Evolutionary conservation across 768 basidiomycete genomes (phyloP).

Genomic region (Epithele typhae): DNA sequence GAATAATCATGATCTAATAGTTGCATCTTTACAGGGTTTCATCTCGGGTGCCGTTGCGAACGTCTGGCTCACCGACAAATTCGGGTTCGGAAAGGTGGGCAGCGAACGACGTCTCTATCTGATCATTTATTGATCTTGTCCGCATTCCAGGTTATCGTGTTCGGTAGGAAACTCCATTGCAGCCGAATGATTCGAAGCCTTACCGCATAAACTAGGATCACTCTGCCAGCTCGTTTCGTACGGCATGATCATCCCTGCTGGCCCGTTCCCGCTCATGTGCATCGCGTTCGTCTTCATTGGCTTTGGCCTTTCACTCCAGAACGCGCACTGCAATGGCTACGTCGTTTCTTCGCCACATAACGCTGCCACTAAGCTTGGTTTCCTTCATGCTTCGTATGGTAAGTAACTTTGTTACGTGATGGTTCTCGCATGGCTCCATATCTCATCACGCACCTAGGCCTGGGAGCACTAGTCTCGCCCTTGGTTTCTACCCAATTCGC

Average conservation of each 20-base stretch:
- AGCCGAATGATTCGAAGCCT: too few relatives aligned
- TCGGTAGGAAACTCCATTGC: too few relatives aligned
- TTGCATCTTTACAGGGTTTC: slow-evolving; percentile 35
- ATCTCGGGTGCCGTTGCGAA: slow-evolving; percentile 46
- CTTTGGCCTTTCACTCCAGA: slow-evolving; percentile 46
- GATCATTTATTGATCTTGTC: not conserved
- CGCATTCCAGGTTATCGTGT: too few relatives aligned
- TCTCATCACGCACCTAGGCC: slow-evolving; percentile 34
- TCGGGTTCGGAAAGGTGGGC: slow-evolving; percentile 48
- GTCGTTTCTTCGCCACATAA: slow-evolving; percentile 55
- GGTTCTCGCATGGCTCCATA: not conserved
- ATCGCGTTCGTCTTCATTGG: slow-evolving; percentile 44
- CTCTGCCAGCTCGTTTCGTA: slow-evolving; percentile 52
- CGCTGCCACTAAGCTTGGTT: slow-evolving; percentile 57
- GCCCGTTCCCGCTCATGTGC: slow-evolving; percentile 63
- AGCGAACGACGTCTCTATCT: not conserved
- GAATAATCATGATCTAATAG: too few relatives aligned
- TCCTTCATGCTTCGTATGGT: slow-evolving; percentile 68
- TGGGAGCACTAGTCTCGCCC: slow-evolving; percentile 66
- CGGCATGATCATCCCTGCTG: slow-evolving; percentile 46
- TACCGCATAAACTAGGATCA: slow-evolving; percentile 31
- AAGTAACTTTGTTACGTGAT: not conserved
- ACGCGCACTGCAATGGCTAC: slow-evolving; percentile 70
- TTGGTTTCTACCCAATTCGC: slow-evolving; percentile 82
- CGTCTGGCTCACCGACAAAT: slow-evolving; percentile 39